phyloP scores from a whole-genome alignment of 2,329 filamentous ascomycete genomes.

The Talaromyces sp. region DNA sequence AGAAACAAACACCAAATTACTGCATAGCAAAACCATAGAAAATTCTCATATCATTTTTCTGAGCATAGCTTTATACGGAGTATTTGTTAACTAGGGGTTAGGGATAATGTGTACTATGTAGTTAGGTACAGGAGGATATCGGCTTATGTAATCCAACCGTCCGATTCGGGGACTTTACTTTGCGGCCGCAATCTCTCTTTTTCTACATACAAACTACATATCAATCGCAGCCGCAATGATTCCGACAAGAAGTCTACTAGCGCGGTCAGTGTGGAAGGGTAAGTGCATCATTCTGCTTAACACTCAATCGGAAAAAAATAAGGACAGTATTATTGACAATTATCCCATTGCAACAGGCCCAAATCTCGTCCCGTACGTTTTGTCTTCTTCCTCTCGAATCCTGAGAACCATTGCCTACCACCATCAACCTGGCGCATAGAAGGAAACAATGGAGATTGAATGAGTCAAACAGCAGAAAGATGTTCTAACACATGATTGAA shows the following conservation, averaged over 20 bases:
- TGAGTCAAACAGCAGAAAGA: too few species aligned
- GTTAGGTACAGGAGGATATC: neutral
- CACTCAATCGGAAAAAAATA: neutral
- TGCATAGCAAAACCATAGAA: neutral
- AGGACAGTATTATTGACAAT: neutral
- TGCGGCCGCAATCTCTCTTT: neutral
- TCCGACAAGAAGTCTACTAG: slow-evolving; percentile 61
- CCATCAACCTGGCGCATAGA: neutral
- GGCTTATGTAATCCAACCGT: slow-evolving; percentile 1
- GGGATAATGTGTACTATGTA: too few species aligned
- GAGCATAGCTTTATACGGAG: too few species aligned
- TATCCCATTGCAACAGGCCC: slow-evolving; percentile 48
- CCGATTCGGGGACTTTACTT: neutral
- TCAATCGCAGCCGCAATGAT: slow-evolving; percentile 49
- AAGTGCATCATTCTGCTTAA: slow-evolving; percentile 19
- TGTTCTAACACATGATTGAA: too few species aligned
- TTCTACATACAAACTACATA: neutral
- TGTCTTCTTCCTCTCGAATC: slow-evolving; percentile 1
- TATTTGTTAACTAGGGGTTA: neutral
- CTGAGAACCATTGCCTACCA: neutral
- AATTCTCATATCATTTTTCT: neutral
- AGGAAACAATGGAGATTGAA: too few species aligned
- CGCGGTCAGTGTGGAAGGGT: slow-evolving; percentile 89
- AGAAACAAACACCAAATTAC: neutral
- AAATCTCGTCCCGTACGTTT: slow-evolving; percentile 63